phyloP scores from a whole-genome alignment of 352 stramenopile species.

The Stramenopiles sp. region DNA sequence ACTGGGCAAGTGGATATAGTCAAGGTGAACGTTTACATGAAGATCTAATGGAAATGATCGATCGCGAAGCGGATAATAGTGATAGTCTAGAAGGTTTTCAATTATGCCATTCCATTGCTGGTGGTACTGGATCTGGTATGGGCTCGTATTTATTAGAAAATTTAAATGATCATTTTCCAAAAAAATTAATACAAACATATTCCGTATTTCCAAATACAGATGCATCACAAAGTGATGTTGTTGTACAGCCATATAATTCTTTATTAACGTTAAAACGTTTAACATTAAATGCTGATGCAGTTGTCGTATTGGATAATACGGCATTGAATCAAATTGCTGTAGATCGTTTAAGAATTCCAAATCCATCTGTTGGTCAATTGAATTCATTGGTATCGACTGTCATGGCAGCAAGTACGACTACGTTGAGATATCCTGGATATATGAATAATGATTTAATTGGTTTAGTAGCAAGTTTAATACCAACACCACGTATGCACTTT shows the following conservation, averaged over 20 bases:
- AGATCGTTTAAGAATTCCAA: slow-evolving; percentile 78
- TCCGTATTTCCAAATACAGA: slow-evolving; percentile 33
- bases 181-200: slow-evolving; percentile 99
- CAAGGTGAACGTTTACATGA: slow-evolving; percentile 82
- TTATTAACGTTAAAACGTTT: slow-evolving; percentile 94
- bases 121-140: slow-evolving; percentile 94
- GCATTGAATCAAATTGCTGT: slow-evolving; percentile 87
- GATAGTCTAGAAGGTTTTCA: slow-evolving; percentile 92
- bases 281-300: slow-evolving; percentile 90
- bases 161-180: slow-evolving; percentile 98
- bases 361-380: slow-evolving; percentile 81
- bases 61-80: slow-evolving; percentile 81
- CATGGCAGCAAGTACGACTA: slow-evolving; percentile 95
- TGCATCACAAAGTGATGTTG: slow-evolving; percentile 78
- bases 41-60: slow-evolving; percentile 98
- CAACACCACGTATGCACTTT: slow-evolving; percentile 95
- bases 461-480: slow-evolving; percentile 88
- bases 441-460: slow-evolving; percentile 99
- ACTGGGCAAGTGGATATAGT: slow-evolving; percentile 70
- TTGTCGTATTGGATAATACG: slow-evolving; percentile 98
- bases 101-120: slow-evolving; percentile 93
- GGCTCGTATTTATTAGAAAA: slow-evolving; percentile 95
- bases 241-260: slow-evolving; percentile 99
- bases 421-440: slow-evolving; percentile 85
- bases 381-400: slow-evolving; percentile 97